Base-by-base conservation (phyloP, 1,284 basidiomycete genomes). In the Trametes versicolor region DNA sequence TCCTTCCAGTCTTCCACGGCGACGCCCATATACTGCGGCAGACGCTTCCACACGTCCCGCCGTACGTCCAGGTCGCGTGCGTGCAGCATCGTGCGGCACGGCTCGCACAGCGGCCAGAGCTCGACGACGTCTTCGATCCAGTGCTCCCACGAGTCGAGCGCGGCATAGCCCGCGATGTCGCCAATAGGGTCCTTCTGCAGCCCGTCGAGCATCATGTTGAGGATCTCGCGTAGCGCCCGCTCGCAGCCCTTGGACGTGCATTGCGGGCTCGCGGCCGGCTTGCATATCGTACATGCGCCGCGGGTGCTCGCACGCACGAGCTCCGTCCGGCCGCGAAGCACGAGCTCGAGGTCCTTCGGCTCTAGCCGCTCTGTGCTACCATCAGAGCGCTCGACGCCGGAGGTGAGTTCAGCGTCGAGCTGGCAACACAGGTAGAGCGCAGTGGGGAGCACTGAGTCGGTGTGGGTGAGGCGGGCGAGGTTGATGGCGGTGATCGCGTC, bases 371-470 rank as follows among this genome's bases (percentile, higher is more conserved):
- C 70, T 10, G 60, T 64, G 43, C 23, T 57, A 17, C 68, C 70
- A 63, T 71, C 70, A 10, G 64, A 10, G 37, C 65, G 62, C 58
- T 67, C 65, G 50, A 69, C 61, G 19, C 69, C 69, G 2, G 54
- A 34, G n/a, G 60, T 47, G 58, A 70, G 66, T 53, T 70, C 69
- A 9, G 36, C 45, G 63, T 70, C 66, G 63, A 68, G 66, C 65
- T 70, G 69, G 55, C 65, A 69, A 62, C 70, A 72, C 53, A 72
- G 61, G 65, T 70, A 71, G 49, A 72, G 65, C 58, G 68, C 71
- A 51, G 63, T 65, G 57, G 71, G 71, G 15, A 72, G 68, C 25
- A 71, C 63, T 19, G 66, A 68, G 55, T 57, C 58, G 27, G 67
- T 29, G 64, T 66, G 64, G 8, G 70, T 72, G 45, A 71, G 65